Conservation (phyloP, 2,329 filamentous ascomycete species). For the Aureobasidium mangrovei region DNA sequence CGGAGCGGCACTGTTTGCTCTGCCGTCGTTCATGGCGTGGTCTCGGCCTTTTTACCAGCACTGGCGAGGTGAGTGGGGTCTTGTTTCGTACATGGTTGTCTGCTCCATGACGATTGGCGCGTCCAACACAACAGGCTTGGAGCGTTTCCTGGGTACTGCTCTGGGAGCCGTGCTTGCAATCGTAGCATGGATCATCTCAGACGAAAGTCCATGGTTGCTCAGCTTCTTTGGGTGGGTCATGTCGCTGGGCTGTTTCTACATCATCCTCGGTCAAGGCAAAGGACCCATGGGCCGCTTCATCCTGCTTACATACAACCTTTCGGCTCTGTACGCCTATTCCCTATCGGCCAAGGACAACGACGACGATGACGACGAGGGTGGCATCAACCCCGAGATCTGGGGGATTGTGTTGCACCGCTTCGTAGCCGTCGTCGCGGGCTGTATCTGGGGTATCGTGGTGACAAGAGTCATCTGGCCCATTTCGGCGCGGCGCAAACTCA, state of each 20-base stretch:
- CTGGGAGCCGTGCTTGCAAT: conserved; percentile 70
- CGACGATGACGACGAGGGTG: conserved; percentile 78
- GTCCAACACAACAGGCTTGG: conserved; percentile 82
- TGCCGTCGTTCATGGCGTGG: conserved; percentile 73
- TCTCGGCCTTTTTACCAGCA: conserved; percentile 74
- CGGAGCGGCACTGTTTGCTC: conserved; percentile 79
- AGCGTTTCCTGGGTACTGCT: conserved; percentile 78
- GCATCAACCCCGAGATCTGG: conserved; percentile 70
- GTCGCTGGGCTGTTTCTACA: conserved; percentile 75
- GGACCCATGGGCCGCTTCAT: conserved; percentile 90
- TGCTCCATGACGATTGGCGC: conserved; percentile 96
- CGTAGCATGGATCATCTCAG: conserved; percentile 66
- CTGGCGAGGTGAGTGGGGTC: conserved; percentile 94
- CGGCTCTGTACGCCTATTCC: conserved; percentile 87
- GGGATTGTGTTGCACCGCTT: conserved; percentile 85
- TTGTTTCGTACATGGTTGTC: conserved; percentile 95
- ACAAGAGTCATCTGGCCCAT: conserved; percentile 91
- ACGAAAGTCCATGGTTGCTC: conserved; percentile 66
- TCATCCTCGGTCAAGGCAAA: conserved; percentile 75
- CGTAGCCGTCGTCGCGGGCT: conserved; percentile 74
- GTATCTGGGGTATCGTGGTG: conserved; percentile 84
- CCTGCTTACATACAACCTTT: conserved; percentile 91
- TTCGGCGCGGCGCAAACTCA: conserved; percentile 77
- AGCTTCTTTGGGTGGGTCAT: conserved; percentile 74
- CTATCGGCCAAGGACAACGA: conserved; percentile 70